These are phyloP conservation scores for Proliferodiscus dingleyae DNA, from an alignment of 2,329 filamentous ascomycete genomes.

Conservation along the genomic window DNA sequence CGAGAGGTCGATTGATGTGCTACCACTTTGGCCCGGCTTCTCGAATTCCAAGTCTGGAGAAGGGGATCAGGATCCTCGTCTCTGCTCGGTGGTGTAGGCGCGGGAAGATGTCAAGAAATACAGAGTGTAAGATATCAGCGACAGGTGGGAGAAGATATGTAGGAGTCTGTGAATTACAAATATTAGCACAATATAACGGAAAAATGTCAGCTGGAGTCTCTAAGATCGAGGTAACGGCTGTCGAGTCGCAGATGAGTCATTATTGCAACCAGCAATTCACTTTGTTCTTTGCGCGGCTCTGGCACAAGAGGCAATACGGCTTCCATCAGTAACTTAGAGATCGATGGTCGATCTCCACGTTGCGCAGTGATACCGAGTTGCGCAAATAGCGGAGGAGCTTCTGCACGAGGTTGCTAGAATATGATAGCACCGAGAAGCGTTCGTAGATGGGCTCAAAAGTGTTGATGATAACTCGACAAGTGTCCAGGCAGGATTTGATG, in stretches of 20 bases:
- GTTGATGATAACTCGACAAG: constrained; percentile 11
- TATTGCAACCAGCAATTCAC: constrained; percentile 2
- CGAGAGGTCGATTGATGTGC: constrained; percentile 11
- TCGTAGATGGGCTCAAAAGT: constrained; percentile 11
- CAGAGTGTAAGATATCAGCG: constrained; percentile 19
- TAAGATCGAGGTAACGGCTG: background rate
- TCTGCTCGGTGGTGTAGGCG: constrained; percentile 11
- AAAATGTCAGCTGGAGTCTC: background rate
- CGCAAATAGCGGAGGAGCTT: constrained; percentile 10
- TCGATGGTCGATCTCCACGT: constrained; percentile 22
- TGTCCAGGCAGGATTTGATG: background rate
- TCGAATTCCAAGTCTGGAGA: constrained; percentile 16
- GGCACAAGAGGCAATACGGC: background rate
- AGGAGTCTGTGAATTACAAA: constrained; percentile 23
- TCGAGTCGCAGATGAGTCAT: constrained; percentile 1
- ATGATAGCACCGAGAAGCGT: constrained; percentile 18
- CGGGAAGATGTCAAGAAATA: constrained; percentile 21
- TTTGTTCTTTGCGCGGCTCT: background rate
- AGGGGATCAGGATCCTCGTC: constrained; percentile 10
- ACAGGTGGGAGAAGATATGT: constrained; percentile 16
- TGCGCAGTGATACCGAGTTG: constrained; percentile 9
- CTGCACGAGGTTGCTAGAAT: constrained; percentile 16
- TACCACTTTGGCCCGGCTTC: constrained; percentile 9
- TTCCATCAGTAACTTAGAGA: no score
- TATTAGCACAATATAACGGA: constrained; percentile 18